phyloP scores from a whole-genome alignment of 768 basidiomycete genomes.

The Podaxis sp. region DNA sequence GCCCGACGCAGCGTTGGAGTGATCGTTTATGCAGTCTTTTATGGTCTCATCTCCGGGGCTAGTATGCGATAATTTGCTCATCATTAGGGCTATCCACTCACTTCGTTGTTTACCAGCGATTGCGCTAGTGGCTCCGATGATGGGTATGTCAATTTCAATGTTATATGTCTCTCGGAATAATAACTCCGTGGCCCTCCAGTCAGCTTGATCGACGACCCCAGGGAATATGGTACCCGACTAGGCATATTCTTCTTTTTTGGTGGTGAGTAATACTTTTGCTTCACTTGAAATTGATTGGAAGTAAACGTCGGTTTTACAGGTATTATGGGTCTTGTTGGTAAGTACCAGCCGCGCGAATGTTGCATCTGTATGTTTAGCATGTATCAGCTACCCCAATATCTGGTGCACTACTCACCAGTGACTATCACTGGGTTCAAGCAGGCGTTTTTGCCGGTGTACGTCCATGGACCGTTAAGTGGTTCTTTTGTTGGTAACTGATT shows the following conservation, averaged over 20 bases:
- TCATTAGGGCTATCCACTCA: constrained; percentile 9
- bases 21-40: constrained; percentile 40
- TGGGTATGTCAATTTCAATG: constrained; percentile 23
- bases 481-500: background rate
- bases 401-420: constrained; percentile 47
- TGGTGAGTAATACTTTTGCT: constrained; percentile 27
- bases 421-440: constrained; percentile 43
- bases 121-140: constrained; percentile 28
- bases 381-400: constrained; percentile 45
- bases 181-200: constrained; percentile 17
- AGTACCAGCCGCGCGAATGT: background rate
- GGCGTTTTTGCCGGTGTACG: constrained; percentile 40
- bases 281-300: background rate
- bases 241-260: constrained; percentile 44
- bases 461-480: background rate
- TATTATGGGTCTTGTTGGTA: constrained; percentile 37
- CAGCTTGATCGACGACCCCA: constrained; percentile 37
- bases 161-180: background rate
- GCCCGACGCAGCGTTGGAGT: constrained; percentile 33
- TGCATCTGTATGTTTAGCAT: background rate
- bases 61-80: constrained; percentile 21
- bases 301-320: constrained; percentile 16
- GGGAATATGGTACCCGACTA: constrained; percentile 49
- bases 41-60: constrained; percentile 48
- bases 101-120: constrained; percentile 17